Conservation (phyloP, 106 monocot genomes). For the Acanthochlamys bracteata region DNA sequence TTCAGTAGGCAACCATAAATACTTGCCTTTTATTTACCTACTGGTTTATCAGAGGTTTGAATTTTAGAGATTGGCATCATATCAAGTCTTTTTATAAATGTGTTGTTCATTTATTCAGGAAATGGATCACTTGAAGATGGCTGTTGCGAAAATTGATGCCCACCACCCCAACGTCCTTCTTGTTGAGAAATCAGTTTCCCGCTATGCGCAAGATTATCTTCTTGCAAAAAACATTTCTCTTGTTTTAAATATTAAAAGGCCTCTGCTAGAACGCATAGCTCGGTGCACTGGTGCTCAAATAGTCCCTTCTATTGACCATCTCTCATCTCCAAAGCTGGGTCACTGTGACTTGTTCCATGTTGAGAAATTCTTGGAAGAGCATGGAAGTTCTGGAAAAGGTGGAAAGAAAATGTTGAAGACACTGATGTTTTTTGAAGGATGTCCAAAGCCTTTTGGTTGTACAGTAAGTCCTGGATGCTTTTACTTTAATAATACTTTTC, state of each 20-base stretch:
- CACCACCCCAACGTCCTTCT: slow-evolving; percentile 73
- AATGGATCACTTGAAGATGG: slow-evolving; percentile 99
- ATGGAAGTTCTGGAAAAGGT: slow-evolving; percentile 31
- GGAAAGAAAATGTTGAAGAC: slow-evolving; percentile 49
- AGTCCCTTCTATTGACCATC: slow-evolving; percentile 76
- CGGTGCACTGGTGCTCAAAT: slow-evolving; percentile 86
- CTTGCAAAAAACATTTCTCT: slow-evolving; percentile 83
- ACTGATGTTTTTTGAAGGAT: slow-evolving; percentile 72
- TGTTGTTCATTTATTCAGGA: slow-evolving; percentile 37
- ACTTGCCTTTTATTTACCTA: neutral
- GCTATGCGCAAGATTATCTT: slow-evolving; percentile 85
- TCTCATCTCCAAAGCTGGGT: slow-evolving; percentile 65
- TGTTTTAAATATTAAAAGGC: slow-evolving; percentile 82
- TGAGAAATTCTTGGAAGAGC: slow-evolving; percentile 69
- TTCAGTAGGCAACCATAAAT: slow-evolving; percentile 7
- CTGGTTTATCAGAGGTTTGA: neutral
- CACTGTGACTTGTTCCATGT: slow-evolving; percentile 76
- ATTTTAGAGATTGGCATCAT: slow-evolving; percentile 1
- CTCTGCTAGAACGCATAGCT: slow-evolving; percentile 72
- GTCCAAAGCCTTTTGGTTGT: slow-evolving; percentile 64
- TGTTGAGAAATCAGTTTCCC: slow-evolving; percentile 91
- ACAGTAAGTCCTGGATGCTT: slow-evolving; percentile 42
- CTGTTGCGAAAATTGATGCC: slow-evolving; percentile 85
- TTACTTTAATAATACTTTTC: too few relatives aligned
- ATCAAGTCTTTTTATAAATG: neutral